These are phyloP conservation scores for Exophiala calicioides DNA, from an alignment of 2,329 filamentous ascomycete species.

Conservation along the genomic window DNA sequence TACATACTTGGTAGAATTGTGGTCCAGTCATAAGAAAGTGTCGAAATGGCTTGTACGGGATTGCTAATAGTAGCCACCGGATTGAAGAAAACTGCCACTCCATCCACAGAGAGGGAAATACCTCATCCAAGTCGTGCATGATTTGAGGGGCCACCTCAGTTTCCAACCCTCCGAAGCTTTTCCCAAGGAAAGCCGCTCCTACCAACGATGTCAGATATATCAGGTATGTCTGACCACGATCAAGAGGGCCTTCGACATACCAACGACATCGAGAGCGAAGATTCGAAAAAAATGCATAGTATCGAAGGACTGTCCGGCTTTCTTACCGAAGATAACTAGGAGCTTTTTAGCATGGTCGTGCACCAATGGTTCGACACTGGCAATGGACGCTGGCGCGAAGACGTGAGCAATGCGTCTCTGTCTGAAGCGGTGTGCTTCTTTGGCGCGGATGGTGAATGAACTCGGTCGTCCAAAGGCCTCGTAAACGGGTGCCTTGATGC, in stretches of 20 bases:
- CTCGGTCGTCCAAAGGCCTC: conserved; percentile 31
- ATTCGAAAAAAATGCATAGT: conserved; percentile 1
- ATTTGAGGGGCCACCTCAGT: background rate
- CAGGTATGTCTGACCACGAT: no score
- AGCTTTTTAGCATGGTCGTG: background rate
- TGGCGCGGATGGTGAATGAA: background rate
- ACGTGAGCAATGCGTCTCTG: background rate
- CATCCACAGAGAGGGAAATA: background rate
- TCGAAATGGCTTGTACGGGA: background rate
- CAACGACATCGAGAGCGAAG: background rate
- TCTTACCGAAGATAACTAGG: background rate
- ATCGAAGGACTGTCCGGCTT: background rate
- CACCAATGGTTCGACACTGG: background rate
- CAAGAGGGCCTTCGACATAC: no score
- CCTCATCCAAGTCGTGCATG: background rate
- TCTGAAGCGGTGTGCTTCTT: background rate
- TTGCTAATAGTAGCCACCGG: background rate
- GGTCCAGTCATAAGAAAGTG: background rate
- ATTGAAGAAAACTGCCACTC: background rate
- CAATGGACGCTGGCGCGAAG: background rate
- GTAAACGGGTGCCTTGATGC: conserved; percentile 37
- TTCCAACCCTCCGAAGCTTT: background rate
- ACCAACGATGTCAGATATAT: no score
- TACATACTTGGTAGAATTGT: conserved; percentile 2
- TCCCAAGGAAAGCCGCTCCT: background rate